Conservation (phyloP, 768 basidiomycete genomes). For the Exsudoporus frostii region DNA sequence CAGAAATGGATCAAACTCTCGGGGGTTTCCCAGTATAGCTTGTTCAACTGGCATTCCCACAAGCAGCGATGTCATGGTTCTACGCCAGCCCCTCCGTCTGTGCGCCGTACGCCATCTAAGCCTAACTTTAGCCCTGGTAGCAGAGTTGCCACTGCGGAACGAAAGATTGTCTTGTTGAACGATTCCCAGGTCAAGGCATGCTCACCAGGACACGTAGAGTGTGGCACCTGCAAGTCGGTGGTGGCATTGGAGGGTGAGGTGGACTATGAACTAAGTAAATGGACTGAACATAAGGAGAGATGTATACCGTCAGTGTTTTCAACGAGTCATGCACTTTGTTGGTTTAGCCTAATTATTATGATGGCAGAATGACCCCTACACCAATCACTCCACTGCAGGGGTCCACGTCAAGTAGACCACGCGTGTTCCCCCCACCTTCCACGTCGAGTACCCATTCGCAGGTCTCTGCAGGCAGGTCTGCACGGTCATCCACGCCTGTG, state of each 20-base stretch:
- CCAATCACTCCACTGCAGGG: conserved; percentile 23
- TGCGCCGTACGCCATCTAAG: conserved; percentile 16
- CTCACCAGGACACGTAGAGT: conserved; percentile 44
- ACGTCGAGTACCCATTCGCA: conserved; percentile 16
- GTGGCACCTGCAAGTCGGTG: conserved; percentile 46
- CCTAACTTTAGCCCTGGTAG: conserved; percentile 46
- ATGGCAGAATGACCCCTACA: conserved; percentile 16
- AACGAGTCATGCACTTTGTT: background rate
- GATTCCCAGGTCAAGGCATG: conserved; percentile 58
- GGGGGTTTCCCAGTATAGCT: conserved; percentile 36
- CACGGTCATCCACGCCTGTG: conserved; percentile 13
- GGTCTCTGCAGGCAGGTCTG: conserved; percentile 8
- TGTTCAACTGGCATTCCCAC: conserved; percentile 56
- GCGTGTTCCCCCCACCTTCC: conserved; percentile 17
- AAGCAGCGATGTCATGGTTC: conserved; percentile 43
- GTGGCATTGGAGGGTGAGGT: conserved; percentile 45
- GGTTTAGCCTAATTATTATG: conserved; percentile 2
- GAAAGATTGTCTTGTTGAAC: conserved; percentile 60
- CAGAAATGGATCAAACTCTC: conserved; percentile 60
- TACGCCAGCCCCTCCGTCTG: conserved; percentile 31
- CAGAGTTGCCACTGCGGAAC: conserved; percentile 58
- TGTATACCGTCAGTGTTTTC: conserved; percentile 40
- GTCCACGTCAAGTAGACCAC: conserved; percentile 11
- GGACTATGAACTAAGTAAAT: conserved; percentile 59
- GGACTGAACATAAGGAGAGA: conserved; percentile 58